Conservation (phyloP, 192 early-diverging fungal species). For the Podila clonocystis region DNA sequence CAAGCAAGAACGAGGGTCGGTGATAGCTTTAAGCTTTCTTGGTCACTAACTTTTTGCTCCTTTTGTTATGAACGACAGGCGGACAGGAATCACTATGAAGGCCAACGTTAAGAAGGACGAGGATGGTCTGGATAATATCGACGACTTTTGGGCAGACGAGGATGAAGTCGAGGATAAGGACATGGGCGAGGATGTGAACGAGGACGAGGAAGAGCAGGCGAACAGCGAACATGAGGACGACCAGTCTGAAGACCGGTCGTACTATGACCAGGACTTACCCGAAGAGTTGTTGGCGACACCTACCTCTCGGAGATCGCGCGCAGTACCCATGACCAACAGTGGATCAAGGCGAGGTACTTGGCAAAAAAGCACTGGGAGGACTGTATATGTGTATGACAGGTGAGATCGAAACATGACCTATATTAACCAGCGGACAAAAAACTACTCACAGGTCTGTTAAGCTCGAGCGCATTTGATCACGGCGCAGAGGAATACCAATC, state of each 20-base stretch:
- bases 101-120: constrained; percentile 44
- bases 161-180: background rate
- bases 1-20: too few relatives aligned
- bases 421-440: background rate
- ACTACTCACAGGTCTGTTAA: background rate
- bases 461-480: background rate
- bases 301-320: background rate
- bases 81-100: constrained; percentile 46
- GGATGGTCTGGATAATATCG: constrained; percentile 49
- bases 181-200: background rate
- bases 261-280: constrained; percentile 5
- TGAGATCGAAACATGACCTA: background rate
- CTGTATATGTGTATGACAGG: background rate
- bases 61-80: constrained; percentile 12
- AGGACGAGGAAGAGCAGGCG: background rate
- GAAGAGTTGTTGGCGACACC: constrained; percentile 5
- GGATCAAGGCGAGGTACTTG: background rate
- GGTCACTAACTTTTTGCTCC: too few relatives aligned
- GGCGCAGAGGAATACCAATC: constrained; percentile 11
- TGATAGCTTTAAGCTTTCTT: too few relatives aligned
- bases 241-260: background rate
- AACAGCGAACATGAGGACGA: background rate
- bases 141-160: constrained; percentile 45
- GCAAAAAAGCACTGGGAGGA: background rate
- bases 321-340: background rate